These are phyloP conservation scores for Hypocreales sp. DNA, from an alignment of 2,329 filamentous ascomycete genomes.

Conservation along the genomic window DNA sequence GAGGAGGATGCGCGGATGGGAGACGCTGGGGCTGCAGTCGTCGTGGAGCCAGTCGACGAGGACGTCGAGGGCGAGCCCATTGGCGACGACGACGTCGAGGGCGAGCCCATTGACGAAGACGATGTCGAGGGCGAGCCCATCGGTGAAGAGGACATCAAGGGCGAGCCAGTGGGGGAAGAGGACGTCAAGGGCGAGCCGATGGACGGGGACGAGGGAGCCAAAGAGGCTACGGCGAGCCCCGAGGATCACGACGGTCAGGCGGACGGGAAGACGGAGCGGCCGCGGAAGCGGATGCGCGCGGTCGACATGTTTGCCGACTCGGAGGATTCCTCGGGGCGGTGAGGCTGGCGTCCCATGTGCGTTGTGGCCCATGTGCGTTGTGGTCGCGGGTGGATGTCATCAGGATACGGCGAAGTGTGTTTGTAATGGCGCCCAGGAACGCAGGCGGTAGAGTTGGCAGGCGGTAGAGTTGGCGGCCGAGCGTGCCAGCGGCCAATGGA, in stretches of 20 bases:
- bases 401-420: no score
- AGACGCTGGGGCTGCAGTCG: no score
- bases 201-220: conserved; percentile 17
- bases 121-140: conserved; percentile 23
- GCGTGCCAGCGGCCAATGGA: conserved; percentile 16
- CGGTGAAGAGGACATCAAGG: conserved; percentile 14
- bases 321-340: conserved; percentile 38
- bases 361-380: no score
- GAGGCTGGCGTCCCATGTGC: no score
- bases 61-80: no score
- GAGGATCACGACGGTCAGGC: no score
- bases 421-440: no score
- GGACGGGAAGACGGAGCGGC: no score
- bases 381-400: no score
- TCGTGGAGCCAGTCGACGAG: conserved; percentile 26
- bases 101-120: conserved; percentile 25
- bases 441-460: neutral
- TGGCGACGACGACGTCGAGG: conserved; percentile 20
- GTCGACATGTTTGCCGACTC: conserved; percentile 82
- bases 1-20: conserved; percentile 23
- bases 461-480: neutral
- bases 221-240: conserved; percentile 24
- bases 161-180: conserved; percentile 28
- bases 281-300: conserved; percentile 53
- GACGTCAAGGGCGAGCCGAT: conserved; percentile 30